phyloP scores from a whole-genome alignment of 2,329 filamentous ascomycete species.

The Stagonosporopsis cucurbitacearum region DNA sequence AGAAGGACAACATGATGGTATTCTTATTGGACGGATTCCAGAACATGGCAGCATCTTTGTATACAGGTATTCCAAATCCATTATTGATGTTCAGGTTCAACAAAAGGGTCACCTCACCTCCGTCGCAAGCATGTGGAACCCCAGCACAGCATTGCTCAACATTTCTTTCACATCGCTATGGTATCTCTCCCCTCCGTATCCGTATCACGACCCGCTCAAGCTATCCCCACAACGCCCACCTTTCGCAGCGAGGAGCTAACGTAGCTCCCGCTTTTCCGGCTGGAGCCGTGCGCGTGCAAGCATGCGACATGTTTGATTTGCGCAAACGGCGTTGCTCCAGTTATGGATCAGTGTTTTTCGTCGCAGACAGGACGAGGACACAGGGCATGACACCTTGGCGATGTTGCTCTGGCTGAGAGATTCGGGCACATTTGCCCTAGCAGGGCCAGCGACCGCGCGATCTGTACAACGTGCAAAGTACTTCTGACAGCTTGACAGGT shows the following conservation, averaged over 20 bases:
- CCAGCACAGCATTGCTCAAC: slow-evolving; percentile 1
- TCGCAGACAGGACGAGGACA: not conserved
- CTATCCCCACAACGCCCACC: not conserved
- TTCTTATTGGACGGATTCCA: not conserved
- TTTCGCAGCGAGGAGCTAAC: not conserved
- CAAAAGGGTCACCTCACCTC: slow-evolving; percentile 1
- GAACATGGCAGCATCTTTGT: not conserved
- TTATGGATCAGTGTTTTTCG: too few species aligned
- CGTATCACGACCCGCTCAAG: not conserved
- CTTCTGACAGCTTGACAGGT: slow-evolving; percentile 37
- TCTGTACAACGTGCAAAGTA: slow-evolving; percentile 14
- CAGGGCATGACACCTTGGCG: slow-evolving; percentile 5
- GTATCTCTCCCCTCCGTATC: not conserved
- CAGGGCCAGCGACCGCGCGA: not conserved
- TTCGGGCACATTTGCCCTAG: slow-evolving; percentile 23
- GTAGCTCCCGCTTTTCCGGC: not conserved
- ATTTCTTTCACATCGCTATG: not conserved
- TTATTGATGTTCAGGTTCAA: slow-evolving; percentile 6
- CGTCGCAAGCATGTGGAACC: not conserved
- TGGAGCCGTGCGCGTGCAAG: not conserved
- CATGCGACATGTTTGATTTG: not conserved
- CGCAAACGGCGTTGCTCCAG: not conserved
- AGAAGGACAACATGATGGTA: not conserved
- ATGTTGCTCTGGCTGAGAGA: slow-evolving; percentile 4
- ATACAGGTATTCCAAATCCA: not conserved